Percentiles rank a stretch among this genome's conserved stretches.
These are phyloP conservation scores for Austroboletus novae-zelandiae DNA, from an alignment of 1,284 basidiomycete species.

Conservation along the genomic window DNA sequence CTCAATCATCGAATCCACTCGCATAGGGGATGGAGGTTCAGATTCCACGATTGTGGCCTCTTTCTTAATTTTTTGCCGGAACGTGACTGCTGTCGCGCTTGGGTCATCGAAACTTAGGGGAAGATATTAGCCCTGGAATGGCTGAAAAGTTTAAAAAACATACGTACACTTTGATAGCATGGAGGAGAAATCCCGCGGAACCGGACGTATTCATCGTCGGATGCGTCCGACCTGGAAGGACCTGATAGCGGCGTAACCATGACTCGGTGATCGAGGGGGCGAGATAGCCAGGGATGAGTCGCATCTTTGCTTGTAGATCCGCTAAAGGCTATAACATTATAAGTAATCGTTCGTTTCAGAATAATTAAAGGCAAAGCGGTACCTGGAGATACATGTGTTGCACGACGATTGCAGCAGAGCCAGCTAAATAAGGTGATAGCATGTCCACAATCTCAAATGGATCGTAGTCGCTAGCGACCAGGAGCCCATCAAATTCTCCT, in stretches of 20 bases:
- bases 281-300: slow-evolving; percentile 67
- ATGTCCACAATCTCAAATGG: slow-evolving; percentile 79
- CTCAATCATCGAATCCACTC: slow-evolving; percentile 13
- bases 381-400: slow-evolving; percentile 84
- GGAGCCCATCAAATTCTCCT: slow-evolving; percentile 87
- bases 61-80: slow-evolving; percentile 32
- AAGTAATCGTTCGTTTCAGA: background rate
- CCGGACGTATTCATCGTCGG: slow-evolving; percentile 92
- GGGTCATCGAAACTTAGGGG: slow-evolving; percentile 64
- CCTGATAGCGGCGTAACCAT: slow-evolving; percentile 91
- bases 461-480: slow-evolving; percentile 86
- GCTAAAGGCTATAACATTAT: slow-evolving; percentile 54
- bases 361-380: slow-evolving; percentile 6
- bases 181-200: slow-evolving; percentile 86
- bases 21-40: slow-evolving; percentile 12
- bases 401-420: slow-evolving; percentile 84
- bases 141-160: slow-evolving; percentile 26
- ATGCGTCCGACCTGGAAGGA: slow-evolving; percentile 93
- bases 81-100: slow-evolving; percentile 50
- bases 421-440: slow-evolving; percentile 75
- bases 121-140: slow-evolving; percentile 8
- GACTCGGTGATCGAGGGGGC: slow-evolving; percentile 83
- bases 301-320: slow-evolving; percentile 74
- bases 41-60: slow-evolving; percentile 1
- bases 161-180: slow-evolving; percentile 77